Base-by-base conservation (phyloP, 345 rosid species). In the Geranium rotundifolium region DNA sequence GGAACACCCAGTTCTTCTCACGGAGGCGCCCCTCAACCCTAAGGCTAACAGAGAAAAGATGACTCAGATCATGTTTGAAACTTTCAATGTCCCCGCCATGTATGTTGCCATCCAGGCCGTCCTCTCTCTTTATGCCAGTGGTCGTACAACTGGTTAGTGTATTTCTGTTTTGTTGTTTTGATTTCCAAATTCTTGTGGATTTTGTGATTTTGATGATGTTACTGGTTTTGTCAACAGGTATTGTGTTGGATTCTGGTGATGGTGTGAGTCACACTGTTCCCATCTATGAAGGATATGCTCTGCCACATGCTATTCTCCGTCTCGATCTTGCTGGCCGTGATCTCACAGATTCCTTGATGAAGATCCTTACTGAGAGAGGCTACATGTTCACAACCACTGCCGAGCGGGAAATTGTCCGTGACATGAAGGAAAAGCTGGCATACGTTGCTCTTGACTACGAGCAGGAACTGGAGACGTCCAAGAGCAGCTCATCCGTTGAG, bases 331-430 rank as follows among this genome's bases (percentile, higher is more conserved):
- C 86, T 17, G 86, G 86, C 12, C 83, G 86, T 67, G 86, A 82
- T 63, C 84, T 82, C n/a, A 82, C 86, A 0, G 86, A 82, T 73
- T 69, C 86, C 13, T 61, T 82, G 71, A 82, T 82, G 84, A 82
- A 82, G 79, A 82, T 82, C 64, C 78, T 82, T 57, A 82, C 86
- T 0, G 86, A 82, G 73, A 79, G 86, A 73, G 86, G 86, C n/a
- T 82, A 82, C 72, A 77, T 77, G 81, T 82, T 82, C 73, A 82
- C 86, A 73, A 82, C 86, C 69, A 79, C 86, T 29, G 86, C 86
- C 2, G 95, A 87, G 34, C 88, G 90, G 78, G 95, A 87, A 84
- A 87, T 87, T 76, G 95, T 87, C 66, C 86, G 95, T 73, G 95
- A 87, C 84, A 81, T 87, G 82, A 87, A 87, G 81, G 95, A 82